Evolutionary conservation across 2,329 filamentous ascomycete species (phyloP), one percentile per base, ranked within the genome.

Genomic region (Scortechinia acanthostroma): DNA sequence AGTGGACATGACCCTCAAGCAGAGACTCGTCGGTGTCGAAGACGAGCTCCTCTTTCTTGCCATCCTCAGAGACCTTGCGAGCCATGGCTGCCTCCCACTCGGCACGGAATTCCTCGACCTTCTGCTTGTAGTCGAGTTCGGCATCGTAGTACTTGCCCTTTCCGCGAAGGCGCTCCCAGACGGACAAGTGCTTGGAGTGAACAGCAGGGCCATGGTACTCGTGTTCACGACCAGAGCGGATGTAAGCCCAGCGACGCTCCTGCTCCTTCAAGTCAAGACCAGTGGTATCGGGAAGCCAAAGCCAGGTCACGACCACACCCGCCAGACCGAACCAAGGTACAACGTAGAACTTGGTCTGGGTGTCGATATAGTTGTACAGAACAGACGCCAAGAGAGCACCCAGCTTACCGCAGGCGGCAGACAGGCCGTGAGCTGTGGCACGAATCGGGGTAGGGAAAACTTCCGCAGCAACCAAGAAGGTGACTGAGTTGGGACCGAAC

Each of bases 221-320:
- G 22, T 80, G 50, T 53, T 83, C 83, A 48, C 81, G 80, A 49
- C 89, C 90, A 2, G 79, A 72, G 48, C 88, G 84, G 61, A 97
- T 88, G 67, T 85, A 96, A 46, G 74, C 68, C 91, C 91, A 97
- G 57, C 91, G 83, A 51, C 91, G 87, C 69, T 97, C 91, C 69
- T 96, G 91, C 66, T 97, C 91, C 74, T 95, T 95, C 50, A 97
- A 81, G 61, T 97, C 91, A 30, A 97, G 85, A 46, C 91, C 91
- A 6, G 91, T 96, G 55, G 91, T 97, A 62, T 97, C 91, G n/a
- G 91, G 91, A 22, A 97, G 82, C 76, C 89, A 97, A 55, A 94
- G 52, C 53, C 70, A 82, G 37, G 91, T 96, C 48, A 96, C 64
- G 21, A 96, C 53, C 69, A 93, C 88, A 54, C 91, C 91, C 15